Percentiles rank a stretch among this genome's conserved stretches.
Conservation (phyloP, 2,329 filamentous ascomycete species). For the Talaromyces sp. region DNA sequence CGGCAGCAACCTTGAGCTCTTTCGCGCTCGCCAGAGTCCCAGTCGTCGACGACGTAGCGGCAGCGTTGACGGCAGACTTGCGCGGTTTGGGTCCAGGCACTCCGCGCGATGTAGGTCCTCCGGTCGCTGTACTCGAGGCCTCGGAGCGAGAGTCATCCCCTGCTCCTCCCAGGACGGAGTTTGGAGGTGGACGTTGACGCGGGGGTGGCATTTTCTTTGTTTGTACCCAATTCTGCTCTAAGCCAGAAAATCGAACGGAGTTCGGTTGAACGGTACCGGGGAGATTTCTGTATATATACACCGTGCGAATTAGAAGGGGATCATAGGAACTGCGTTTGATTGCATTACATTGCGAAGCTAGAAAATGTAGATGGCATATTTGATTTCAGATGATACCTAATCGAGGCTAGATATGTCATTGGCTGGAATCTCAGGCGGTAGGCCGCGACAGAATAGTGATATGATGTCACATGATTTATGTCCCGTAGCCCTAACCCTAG, state of each 20-base stretch:
- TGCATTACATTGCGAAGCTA: background rate
- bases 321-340: no score
- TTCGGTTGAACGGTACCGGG: background rate
- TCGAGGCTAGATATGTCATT: background rate
- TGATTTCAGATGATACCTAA: slow-evolving; percentile 3
- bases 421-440: background rate
- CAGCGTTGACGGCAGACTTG: slow-evolving; percentile 22
- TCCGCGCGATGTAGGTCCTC: slow-evolving; percentile 29
- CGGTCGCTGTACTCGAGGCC: slow-evolving; percentile 40
- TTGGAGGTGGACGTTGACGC: slow-evolving; percentile 34
- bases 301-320: background rate
- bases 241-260: background rate
- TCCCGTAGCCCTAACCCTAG: background rate
- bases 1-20: slow-evolving; percentile 24
- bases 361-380: background rate
- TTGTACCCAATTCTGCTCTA: background rate
- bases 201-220: slow-evolving; percentile 42
- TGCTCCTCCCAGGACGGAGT: slow-evolving; percentile 22
- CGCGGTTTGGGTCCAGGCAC: slow-evolving; percentile 31
- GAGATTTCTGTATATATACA: background rate
- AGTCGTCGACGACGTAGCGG: background rate
- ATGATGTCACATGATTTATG: slow-evolving; percentile 8
- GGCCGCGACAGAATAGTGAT: background rate
- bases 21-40: slow-evolving; percentile 19
- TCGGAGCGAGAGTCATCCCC: slow-evolving; percentile 48